Conservation (phyloP, 768 basidiomycete genomes). For the Gloeophyllum trabeum region DNA sequence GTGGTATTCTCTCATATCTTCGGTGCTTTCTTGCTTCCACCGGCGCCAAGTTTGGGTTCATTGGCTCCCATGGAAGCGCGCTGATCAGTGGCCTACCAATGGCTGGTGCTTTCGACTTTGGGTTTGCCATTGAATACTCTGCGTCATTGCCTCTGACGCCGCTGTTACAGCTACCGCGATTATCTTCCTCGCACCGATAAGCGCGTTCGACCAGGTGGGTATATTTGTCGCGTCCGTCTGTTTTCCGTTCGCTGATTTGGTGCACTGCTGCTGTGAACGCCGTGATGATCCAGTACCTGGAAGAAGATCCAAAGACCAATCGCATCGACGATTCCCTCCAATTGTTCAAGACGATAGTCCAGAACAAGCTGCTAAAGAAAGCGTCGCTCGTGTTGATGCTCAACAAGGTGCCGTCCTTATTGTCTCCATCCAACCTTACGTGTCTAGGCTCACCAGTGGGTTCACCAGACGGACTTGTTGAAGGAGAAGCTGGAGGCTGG, state of each 20-base stretch:
- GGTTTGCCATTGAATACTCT: not conserved
- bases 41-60: not conserved
- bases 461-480: conserved; percentile 74
- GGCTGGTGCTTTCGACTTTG: not conserved
- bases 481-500: conserved; percentile 61
- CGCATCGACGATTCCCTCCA: conserved; percentile 85
- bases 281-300: conserved; percentile 60
- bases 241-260: not conserved
- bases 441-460: conserved; percentile 4
- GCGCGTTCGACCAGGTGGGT: conserved; percentile 65
- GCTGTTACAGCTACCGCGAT: conserved; percentile 47
- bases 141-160: not conserved
- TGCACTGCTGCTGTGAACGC: not conserved
- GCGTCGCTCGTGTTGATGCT: conserved; percentile 38
- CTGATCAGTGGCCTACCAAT: not conserved
- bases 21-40: not conserved
- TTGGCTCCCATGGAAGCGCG: not conserved
- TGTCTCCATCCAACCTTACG: conserved; percentile 35
- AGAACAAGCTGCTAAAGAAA: conserved; percentile 67
- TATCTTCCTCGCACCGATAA: conserved; percentile 71
- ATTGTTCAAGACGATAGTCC: conserved; percentile 77
- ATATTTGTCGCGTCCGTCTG: conserved; percentile 1
- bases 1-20: not conserved
- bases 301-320: conserved; percentile 79
- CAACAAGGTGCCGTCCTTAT: conserved; percentile 52